phyloP scores from a whole-genome alignment of 2,329 filamentous ascomycete species.

The Neophaeococcomyces aloes region DNA sequence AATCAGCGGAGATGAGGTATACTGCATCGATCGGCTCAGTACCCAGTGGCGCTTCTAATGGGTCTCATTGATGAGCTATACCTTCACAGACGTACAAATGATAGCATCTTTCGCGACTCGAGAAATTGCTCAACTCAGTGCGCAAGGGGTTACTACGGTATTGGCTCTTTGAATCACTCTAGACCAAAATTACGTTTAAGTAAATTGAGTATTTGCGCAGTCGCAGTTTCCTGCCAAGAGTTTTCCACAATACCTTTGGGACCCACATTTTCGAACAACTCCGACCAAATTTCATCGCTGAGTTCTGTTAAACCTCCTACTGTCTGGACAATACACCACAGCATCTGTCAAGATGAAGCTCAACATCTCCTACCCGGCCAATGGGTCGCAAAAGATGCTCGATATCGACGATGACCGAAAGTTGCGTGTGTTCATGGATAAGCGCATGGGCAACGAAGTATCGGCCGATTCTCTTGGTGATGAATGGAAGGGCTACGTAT shows the following conservation, averaged over 20 bases:
- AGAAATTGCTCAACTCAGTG: no score
- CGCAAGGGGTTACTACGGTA: no score
- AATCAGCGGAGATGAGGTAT: constrained; percentile 65
- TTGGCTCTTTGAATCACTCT: no score
- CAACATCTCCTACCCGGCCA: constrained; percentile 85
- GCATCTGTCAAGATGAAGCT: constrained; percentile 51
- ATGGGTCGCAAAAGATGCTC: constrained; percentile 99
- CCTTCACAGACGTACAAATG: no score
- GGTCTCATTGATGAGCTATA: not conserved
- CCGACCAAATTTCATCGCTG: no score
- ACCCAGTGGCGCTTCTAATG: not conserved
- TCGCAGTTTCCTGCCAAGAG: not conserved
- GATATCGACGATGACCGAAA: constrained; percentile 99
- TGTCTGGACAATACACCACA: no score
- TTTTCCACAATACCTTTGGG: not conserved
- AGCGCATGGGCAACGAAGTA: constrained; percentile 68
- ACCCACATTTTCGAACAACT: constrained; percentile 1
- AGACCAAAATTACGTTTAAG: not conserved
- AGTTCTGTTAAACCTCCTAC: no score
- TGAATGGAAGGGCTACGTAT: constrained; percentile 99
- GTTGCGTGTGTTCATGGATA: constrained; percentile 97
- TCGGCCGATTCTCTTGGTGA: constrained; percentile 89
- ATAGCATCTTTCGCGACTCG: no score
- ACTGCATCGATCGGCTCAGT: constrained; percentile 29
- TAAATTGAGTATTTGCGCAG: not conserved